Evolutionary conservation across 2,329 filamentous ascomycete species (phyloP).

Genomic region (Dactylellina sp.): DNA sequence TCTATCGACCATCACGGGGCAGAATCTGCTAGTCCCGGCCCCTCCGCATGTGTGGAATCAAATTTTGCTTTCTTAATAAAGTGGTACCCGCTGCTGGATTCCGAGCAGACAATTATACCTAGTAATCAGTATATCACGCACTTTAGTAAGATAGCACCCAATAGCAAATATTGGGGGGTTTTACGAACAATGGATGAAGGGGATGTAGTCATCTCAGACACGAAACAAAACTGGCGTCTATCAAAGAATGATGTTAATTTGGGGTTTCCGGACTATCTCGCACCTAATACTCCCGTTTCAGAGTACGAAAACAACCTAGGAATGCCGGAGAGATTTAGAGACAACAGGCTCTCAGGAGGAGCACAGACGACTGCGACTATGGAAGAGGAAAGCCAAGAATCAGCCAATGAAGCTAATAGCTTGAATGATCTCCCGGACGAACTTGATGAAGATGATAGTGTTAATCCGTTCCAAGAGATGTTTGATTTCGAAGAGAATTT

Average conservation of each 20-base stretch:
- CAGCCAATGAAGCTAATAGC: too few species aligned
- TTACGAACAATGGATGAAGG: too few species aligned
- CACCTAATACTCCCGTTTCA: too few species aligned
- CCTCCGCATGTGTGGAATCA: not conserved
- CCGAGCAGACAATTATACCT: conserved; percentile 1
- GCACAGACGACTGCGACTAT: not conserved
- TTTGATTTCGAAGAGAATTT: conserved; percentile 10
- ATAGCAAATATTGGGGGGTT: not conserved
- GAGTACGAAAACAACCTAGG: too few species aligned
- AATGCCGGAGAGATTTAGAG: too few species aligned
- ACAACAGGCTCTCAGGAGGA: too few species aligned
- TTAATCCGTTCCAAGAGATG: conserved; percentile 12
- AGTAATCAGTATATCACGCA: conserved; percentile 5
- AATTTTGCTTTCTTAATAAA: conserved; percentile 11
- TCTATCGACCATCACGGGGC: too few species aligned
- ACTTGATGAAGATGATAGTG: not conserved
- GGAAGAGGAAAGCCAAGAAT: conserved; percentile 7
- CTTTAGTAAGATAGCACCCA: conserved; percentile 11
- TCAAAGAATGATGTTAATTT: too few species aligned
- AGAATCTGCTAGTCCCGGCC: not conserved
- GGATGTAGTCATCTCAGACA: not conserved
- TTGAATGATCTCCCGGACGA: too few species aligned
- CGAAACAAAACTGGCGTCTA: not conserved
- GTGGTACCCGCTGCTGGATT: conserved; percentile 14
- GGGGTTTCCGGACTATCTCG: too few species aligned